Base-by-base conservation (phyloP, 805 yeast genomes). In the Kurtzmaniella fragi region DNA sequence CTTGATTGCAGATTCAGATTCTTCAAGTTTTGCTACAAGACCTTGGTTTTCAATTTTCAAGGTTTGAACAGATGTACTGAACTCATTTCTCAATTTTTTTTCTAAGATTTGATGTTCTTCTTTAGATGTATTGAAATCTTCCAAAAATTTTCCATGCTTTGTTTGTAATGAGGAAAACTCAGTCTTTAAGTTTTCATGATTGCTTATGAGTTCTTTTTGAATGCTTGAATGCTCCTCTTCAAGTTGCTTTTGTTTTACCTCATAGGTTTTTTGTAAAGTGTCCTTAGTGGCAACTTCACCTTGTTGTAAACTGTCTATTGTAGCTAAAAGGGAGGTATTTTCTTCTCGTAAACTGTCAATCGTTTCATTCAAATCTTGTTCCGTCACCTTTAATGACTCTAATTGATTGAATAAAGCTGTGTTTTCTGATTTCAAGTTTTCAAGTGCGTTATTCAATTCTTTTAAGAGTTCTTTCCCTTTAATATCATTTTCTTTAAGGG, bases 1-100 rank as follows among this genome's bases (percentile, higher is more conserved):
- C 4, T 38, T 34, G 15, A 49, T 44, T 6, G 41, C 27, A 11
- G 14, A 30, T 32, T 45, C 40, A 5, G 38, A 40, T 23, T 40
- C 40, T 13, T 38, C 40, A 7, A 46, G 23, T 29, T 39, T 37
- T 34, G 32, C 35, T 17, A 17, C 20, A 14, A 41, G 28, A 11
- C 14, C 17, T 7, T 14, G 3, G 9, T 27, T 30, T 28, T 40
- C 30, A 5, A 11, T 14, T 23, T 17, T 34, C 25, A 34, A 26
- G 3, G 37, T 13, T 14, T 34, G 26, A 10, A 34, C 7, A 4
- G 30, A 32, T 31, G 14, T 26, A 8, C n/a, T 20, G 6, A 7
- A 11, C 14, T 33, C 8, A n/a, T 27, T 25, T 12, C 10, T 15
- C 27, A 4, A 25, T 34, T 15, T 28, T n/a, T 33, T 28, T 15